These are phyloP conservation scores for Periconia sp. DNA, from an alignment of 2,329 filamentous ascomycete genomes.

Conservation along the genomic window DNA sequence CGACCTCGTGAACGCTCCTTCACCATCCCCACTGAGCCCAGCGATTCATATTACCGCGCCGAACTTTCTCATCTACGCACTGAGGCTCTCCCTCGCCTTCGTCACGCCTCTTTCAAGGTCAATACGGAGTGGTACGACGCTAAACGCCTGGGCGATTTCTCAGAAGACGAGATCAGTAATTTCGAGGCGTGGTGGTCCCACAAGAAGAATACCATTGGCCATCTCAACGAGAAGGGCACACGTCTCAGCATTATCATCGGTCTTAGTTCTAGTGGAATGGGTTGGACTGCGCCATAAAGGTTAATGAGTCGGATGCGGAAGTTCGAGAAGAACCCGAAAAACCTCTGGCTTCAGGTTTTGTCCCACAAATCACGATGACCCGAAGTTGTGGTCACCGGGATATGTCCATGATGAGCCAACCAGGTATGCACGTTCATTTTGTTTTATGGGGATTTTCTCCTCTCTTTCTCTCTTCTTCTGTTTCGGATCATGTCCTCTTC, in stretches of 20 bases:
- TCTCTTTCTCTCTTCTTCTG: background rate
- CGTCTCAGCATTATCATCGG: conserved; percentile 26
- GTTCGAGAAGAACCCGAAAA: background rate
- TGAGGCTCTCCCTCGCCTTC: conserved; percentile 46
- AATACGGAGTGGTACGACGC: conserved; percentile 37
- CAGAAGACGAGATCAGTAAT: conserved; percentile 24
- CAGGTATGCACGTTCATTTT: no score
- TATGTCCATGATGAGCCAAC: conserved; percentile 18
- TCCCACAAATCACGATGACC: no score
- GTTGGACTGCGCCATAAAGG: conserved; percentile 38
- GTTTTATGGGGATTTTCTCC: background rate
- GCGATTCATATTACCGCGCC: conserved; percentile 34
- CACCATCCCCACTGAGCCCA: conserved; percentile 37
- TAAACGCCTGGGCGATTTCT: conserved; percentile 23
- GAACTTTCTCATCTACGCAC: conserved; percentile 44
- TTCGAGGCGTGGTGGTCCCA: conserved; percentile 46
- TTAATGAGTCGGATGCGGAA: conserved; percentile 28
- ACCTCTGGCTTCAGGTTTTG: background rate
- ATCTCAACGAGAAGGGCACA: conserved; percentile 35
- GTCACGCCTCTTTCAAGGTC: conserved; percentile 41
- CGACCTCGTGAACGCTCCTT: conserved; percentile 34
- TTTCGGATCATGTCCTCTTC: background rate
- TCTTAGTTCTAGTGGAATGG: conserved; percentile 32
- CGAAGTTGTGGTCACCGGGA: conserved; percentile 3
- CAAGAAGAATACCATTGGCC: conserved; percentile 35